Conservation (phyloP, 2,329 filamentous ascomycete genomes). For the Xylariaceae sp. region DNA sequence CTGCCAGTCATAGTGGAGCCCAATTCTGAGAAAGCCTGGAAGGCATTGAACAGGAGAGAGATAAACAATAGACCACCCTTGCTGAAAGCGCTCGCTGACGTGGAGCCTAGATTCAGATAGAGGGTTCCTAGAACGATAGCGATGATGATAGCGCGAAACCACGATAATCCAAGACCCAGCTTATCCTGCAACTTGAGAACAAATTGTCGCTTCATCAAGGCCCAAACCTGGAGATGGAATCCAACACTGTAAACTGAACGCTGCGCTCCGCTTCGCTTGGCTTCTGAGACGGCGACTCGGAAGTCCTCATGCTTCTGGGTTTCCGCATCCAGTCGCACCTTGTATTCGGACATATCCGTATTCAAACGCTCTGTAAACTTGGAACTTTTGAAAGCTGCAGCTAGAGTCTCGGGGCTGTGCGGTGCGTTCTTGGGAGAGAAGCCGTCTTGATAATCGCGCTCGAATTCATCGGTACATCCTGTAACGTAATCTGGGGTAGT, state of each 20-base stretch:
- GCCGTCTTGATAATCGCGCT: slow-evolving; percentile 70
- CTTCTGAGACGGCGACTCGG: slow-evolving; percentile 67
- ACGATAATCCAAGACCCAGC: slow-evolving; percentile 70
- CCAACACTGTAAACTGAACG: slow-evolving; percentile 79
- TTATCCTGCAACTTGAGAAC: slow-evolving; percentile 82
- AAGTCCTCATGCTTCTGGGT: slow-evolving; percentile 72
- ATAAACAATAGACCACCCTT: slow-evolving; percentile 80
- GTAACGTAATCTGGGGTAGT: slow-evolving; percentile 81
- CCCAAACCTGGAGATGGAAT: slow-evolving; percentile 79
- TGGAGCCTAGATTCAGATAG: slow-evolving; percentile 65
- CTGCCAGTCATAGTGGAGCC: slow-evolving; percentile 71
- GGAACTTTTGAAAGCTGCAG: slow-evolving; percentile 66
- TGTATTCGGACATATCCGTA: slow-evolving; percentile 66
- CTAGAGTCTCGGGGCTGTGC: slow-evolving; percentile 61
- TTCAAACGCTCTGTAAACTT: slow-evolving; percentile 51
- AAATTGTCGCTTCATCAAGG: slow-evolving; percentile 79
- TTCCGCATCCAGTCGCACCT: slow-evolving; percentile 57
- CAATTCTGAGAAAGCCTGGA: slow-evolving; percentile 77
- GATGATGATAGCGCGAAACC: slow-evolving; percentile 64
- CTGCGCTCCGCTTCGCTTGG: slow-evolving; percentile 71
- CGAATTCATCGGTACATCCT: slow-evolving; percentile 78
- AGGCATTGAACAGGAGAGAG: slow-evolving; percentile 78
- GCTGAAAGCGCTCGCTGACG: slow-evolving; percentile 69
- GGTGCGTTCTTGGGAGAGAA: slow-evolving; percentile 63
- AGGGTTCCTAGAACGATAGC: slow-evolving; percentile 77